Base-by-base conservation (phyloP, 768 basidiomycete genomes). In the Trametes sanguinea region DNA sequence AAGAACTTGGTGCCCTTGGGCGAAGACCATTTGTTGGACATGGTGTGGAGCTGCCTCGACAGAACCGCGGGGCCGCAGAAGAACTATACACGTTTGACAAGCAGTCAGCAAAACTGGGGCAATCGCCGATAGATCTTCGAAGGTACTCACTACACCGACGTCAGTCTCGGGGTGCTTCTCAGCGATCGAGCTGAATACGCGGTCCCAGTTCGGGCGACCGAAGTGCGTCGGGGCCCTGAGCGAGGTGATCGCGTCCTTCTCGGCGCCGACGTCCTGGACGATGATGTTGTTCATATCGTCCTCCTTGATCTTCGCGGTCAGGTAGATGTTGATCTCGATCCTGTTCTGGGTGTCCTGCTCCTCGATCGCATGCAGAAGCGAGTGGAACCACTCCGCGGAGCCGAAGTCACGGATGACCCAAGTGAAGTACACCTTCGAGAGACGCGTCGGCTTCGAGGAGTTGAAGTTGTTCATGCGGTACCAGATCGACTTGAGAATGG, bases 321-420 rank as follows among this genome's bases (percentile, higher is more conserved):
- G 84, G 74, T 96, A 94, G 67, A 94, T 95, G 76, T 88, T 94
- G 72, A 96, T 95, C 78, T 97, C 95, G 64, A 95, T 95, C 64
- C 86, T 77, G 72, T 89, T 87, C 73, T 86, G 85, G 9, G 82
- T 83, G 71, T 98, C 95, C 72, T 97, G 93, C 66, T 93, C 93
- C 73, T 97, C 95, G 66, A 96, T 91, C 22, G 95, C 95, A 67
- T 92, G 86, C 62, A 98, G 79, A 33, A 98, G 85, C 6, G 91
- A 92, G 76, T 95, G 93, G 85, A 97, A 96, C 92, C 92, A 94
- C 72, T 93, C 92, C 4, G 92, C 91, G 42, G 83, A 83, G 64
- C 89, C 91, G 69, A 93, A 94, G 74, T 95, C 94, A 67, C 92
- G 89, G 72, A 96, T 96, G 69, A 95, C 93, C 94, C 94, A 95